phyloP scores from a whole-genome alignment of 1,284 basidiomycete genomes.

The Heimioporus punctisporus region DNA sequence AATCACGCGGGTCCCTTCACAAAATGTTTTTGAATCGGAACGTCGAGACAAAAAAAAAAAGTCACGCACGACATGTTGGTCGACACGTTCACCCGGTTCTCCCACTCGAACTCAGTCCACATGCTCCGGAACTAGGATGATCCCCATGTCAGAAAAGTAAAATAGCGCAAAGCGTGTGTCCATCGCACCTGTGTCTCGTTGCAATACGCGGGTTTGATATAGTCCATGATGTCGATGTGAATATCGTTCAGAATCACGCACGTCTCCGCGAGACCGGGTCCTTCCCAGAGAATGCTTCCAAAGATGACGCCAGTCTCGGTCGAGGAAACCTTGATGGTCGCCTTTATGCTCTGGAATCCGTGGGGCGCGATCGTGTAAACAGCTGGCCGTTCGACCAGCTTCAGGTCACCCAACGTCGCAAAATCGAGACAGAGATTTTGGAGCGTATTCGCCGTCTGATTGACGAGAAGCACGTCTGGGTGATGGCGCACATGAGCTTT shows the following conservation, averaged over 20 bases:
- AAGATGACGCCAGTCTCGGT: slow-evolving; percentile 99
- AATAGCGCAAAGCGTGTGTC: too few relatives aligned
- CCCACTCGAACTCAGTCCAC: slow-evolving; percentile 95
- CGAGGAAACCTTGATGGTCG: slow-evolving; percentile 97
- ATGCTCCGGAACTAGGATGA: slow-evolving; percentile 80
- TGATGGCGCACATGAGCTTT: not conserved
- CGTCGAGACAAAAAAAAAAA: not conserved
- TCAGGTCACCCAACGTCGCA: slow-evolving; percentile 96
- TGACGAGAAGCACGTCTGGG: slow-evolving; percentile 93
- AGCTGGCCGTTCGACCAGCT: slow-evolving; percentile 94
- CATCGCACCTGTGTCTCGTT: slow-evolving; percentile 84
- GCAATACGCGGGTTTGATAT: slow-evolving; percentile 97
- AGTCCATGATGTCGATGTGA: slow-evolving; percentile 99
- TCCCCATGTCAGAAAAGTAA: too few relatives aligned
- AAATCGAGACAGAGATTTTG: slow-evolving; percentile 99
- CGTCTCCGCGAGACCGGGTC: slow-evolving; percentile 83
- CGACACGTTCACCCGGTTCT: slow-evolving; percentile 87
- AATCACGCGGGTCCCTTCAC: slow-evolving; percentile 69
- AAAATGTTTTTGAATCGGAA: too few relatives aligned
- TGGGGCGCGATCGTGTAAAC: slow-evolving; percentile 95
- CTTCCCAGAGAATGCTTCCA: slow-evolving; percentile 98
- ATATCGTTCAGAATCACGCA: slow-evolving; percentile 97
- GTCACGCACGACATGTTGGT: slow-evolving; percentile 63
- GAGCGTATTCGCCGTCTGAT: slow-evolving; percentile 94
- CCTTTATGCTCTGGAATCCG: slow-evolving; percentile 98